These are phyloP conservation scores for Aspergillus wentii DNA, from an alignment of 495 filamentous ascomycete genomes.

Conservation along the genomic window DNA sequence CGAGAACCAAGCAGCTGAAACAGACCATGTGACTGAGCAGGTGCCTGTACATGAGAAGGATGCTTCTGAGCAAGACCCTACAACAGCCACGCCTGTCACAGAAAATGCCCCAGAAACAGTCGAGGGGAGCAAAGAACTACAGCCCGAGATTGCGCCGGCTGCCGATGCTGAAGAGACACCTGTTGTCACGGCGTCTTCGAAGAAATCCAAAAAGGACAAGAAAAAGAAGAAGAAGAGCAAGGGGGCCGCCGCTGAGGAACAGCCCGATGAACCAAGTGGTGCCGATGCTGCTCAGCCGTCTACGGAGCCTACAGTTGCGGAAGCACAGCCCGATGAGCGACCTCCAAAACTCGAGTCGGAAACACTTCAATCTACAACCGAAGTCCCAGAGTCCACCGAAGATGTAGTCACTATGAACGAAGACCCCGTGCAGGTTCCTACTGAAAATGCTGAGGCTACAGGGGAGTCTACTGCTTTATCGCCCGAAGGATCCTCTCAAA, in stretches of 20 bases:
- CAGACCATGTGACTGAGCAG: no score
- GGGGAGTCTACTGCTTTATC: no score
- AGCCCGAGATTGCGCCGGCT: neutral
- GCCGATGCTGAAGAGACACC: slow-evolving; percentile 8
- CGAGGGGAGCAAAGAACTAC: neutral
- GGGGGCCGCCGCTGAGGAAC: slow-evolving; percentile 4
- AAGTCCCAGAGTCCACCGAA: no score
- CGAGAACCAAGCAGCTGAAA: no score
- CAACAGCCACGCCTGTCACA: neutral
- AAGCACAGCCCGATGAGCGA: no score
- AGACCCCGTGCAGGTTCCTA: no score
- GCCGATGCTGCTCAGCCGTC: neutral
- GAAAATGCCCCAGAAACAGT: neutral
- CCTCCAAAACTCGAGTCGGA: no score
- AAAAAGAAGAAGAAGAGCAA: slow-evolving; percentile 34
- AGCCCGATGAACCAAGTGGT: neutral
- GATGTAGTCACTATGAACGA: no score
- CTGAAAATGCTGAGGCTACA: no score
- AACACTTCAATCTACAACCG: no score
- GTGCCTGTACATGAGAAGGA: slow-evolving; percentile 5
- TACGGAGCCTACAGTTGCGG: neutral
- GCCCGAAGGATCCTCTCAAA: neutral
- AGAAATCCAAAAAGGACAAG: slow-evolving; percentile 32
- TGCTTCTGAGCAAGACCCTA: neutral
- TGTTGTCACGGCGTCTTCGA: slow-evolving; percentile 15